Evolutionary conservation across 495 filamentous ascomycete genomes (phyloP).

Genomic region (Hypoxylon crocopeplum): DNA sequence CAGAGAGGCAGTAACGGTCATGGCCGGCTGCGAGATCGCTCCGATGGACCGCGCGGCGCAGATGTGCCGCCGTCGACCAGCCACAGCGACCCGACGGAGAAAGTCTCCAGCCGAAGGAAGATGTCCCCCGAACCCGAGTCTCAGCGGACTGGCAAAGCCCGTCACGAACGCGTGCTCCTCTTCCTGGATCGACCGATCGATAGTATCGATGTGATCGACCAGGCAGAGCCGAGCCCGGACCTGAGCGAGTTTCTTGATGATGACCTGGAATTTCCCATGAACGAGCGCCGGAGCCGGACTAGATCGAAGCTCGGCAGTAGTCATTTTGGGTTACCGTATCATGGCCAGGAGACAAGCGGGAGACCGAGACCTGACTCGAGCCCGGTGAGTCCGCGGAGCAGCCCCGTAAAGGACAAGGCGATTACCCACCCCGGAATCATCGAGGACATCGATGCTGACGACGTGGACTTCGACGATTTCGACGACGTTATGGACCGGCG

Average conservation of each 20-base stretch:
- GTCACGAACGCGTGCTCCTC: conserved; percentile 41
- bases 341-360: conserved; percentile 1
- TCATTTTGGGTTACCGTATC: neutral
- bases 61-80: conserved; percentile 27
- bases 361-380: conserved; percentile 33
- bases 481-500: conserved; percentile 6
- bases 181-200: conserved; percentile 41
- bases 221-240: conserved; percentile 47
- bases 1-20: conserved; percentile 3
- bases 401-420: conserved; percentile 9
- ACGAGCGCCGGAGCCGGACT: conserved; percentile 29
- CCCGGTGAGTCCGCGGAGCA: conserved; percentile 20
- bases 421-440: neutral
- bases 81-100: conserved; percentile 31
- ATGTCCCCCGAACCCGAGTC: conserved; percentile 16
- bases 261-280: conserved; percentile 32
- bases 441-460: conserved; percentile 13
- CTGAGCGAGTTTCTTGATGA: conserved; percentile 49
- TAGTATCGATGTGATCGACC: conserved; percentile 37
- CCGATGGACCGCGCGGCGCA: conserved; percentile 15
- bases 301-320: conserved; percentile 23
- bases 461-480: conserved; percentile 25
- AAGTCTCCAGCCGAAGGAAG: conserved; percentile 9
- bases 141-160: conserved; percentile 12
- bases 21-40: conserved; percentile 10